phyloP scores from a whole-genome alignment of 2,329 filamentous ascomycete species.

The Sporothrix mexicana region DNA sequence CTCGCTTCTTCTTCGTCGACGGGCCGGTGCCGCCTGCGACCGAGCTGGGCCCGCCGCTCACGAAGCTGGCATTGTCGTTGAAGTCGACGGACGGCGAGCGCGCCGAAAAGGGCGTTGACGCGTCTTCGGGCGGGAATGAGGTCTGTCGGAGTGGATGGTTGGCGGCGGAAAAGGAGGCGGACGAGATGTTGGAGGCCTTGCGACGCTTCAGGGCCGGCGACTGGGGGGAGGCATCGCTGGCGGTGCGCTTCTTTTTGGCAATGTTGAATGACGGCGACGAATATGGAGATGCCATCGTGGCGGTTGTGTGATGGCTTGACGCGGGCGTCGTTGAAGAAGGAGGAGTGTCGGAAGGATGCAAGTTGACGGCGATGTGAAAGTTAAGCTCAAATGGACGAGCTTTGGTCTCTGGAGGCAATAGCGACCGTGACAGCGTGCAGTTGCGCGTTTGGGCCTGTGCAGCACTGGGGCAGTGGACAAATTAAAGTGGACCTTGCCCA shows the following conservation, averaged over 20 bases:
- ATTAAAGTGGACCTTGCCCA: background rate
- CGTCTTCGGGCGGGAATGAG: constrained; percentile 74
- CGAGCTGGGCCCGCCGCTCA: constrained; percentile 60
- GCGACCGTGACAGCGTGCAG: background rate
- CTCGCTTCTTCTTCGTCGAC: constrained; percentile 63
- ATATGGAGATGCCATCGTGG: constrained; percentile 61
- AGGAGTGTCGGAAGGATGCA: background rate
- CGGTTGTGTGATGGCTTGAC: background rate
- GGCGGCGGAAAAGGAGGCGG: constrained; percentile 53
- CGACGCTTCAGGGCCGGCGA: constrained; percentile 65
- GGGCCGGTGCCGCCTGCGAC: constrained; percentile 45
- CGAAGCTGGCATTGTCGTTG: constrained; percentile 65
- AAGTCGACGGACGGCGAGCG: constrained; percentile 72
- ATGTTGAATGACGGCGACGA: constrained; percentile 55
- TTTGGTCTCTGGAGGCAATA: background rate
- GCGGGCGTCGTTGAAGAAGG: background rate
- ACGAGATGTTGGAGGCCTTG: constrained; percentile 70
- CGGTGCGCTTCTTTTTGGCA: constrained; percentile 64
- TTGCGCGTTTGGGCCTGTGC: constrained; percentile 3
- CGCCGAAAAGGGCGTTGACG: constrained; percentile 58
- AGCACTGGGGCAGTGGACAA: too few relatives aligned
- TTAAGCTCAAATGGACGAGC: constrained; percentile 1
- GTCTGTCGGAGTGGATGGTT: constrained; percentile 78
- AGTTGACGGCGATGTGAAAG: background rate
- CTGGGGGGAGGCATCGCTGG: constrained; percentile 57